Evolutionary conservation across 805 yeast species (phyloP).

Genomic region (Lachancea quebecensis): DNA sequence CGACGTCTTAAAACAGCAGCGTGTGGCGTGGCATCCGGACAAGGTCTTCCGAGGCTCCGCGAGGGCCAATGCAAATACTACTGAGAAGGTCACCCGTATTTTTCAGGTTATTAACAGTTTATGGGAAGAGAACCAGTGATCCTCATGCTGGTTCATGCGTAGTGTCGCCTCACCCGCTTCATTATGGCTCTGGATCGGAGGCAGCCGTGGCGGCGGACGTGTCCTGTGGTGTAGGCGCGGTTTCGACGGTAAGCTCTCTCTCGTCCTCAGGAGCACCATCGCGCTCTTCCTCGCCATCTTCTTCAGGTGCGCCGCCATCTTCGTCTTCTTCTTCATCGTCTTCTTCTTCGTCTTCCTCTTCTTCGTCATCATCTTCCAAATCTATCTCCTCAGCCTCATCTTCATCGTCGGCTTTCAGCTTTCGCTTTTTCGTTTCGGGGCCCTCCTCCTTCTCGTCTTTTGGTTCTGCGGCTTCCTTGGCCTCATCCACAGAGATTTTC

Average conservation of each 20-base stretch:
- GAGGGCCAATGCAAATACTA: neutral
- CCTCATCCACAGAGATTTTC: slow-evolving; percentile 37
- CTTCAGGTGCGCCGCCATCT: slow-evolving; percentile 10
- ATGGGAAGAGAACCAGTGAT: slow-evolving; percentile 4
- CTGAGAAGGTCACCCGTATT: slow-evolving; percentile 2
- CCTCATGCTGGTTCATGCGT: neutral
- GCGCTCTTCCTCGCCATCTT: slow-evolving; percentile 9
- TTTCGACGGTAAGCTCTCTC: slow-evolving; percentile 17
- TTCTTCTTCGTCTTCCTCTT: slow-evolving; percentile 12
- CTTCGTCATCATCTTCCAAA: slow-evolving; percentile 13
- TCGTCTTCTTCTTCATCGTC: slow-evolving; percentile 11
- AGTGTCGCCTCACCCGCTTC: neutral
- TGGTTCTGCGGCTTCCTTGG: slow-evolving; percentile 27
- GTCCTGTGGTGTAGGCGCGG: slow-evolving; percentile 26
- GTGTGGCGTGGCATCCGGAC: slow-evolving; percentile 9
- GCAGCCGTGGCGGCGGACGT: slow-evolving; percentile 10
- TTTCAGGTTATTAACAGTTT: slow-evolving; percentile 6
- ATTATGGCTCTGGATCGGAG: slow-evolving; percentile 1
- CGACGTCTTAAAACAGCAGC: slow-evolving; percentile 4
- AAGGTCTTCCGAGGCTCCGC: neutral
- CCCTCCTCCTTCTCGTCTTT: slow-evolving; percentile 24
- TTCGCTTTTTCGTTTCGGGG: slow-evolving; percentile 11
- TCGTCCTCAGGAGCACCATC: slow-evolving; percentile 1
- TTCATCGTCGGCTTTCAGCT: slow-evolving; percentile 8
- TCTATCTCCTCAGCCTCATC: slow-evolving; percentile 10